phyloP scores from a whole-genome alignment of 2,329 filamentous ascomycete species.

The Fusarium odoratissimum region DNA sequence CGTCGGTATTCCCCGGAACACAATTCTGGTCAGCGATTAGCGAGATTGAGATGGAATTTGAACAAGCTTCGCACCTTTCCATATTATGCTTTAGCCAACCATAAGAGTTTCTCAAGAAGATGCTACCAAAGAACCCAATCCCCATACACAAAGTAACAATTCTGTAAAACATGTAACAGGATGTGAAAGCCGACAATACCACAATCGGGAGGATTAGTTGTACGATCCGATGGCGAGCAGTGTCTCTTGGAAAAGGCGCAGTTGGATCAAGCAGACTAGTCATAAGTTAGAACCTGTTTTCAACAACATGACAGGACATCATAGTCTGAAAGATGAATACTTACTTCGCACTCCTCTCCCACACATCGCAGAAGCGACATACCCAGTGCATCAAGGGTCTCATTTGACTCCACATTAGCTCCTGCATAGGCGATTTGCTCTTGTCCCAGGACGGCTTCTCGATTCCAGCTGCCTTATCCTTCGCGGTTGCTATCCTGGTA shows the following conservation, averaged over 20 bases:
- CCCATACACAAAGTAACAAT: no score
- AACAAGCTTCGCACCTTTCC: constrained; percentile 69
- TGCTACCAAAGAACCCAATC: no score
- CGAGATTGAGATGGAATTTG: constrained; percentile 46
- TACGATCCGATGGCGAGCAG: constrained; percentile 50
- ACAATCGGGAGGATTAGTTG: background rate
- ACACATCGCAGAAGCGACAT: constrained; percentile 55
- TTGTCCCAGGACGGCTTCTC: constrained; percentile 68
- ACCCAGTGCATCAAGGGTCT: constrained; percentile 72
- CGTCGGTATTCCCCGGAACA: constrained; percentile 82
- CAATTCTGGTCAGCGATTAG: constrained; percentile 70
- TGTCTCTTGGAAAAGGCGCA: constrained; percentile 68
- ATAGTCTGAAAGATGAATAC: no score
- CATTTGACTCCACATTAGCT: constrained; percentile 79
- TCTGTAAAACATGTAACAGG: constrained; percentile 1
- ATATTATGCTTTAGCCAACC: background rate
- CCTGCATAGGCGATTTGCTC: constrained; percentile 80
- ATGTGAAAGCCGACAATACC: background rate
- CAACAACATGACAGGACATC: no score
- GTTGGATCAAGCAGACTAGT: constrained; percentile 65
- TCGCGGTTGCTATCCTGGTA: constrained; percentile 57
- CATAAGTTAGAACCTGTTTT: background rate
- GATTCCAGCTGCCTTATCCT: constrained; percentile 58
- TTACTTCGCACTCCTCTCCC: constrained; percentile 56
- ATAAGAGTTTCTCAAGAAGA: background rate